Evolutionary conservation across 2,329 filamentous ascomycete species (phyloP).

Genomic region (Penicillium concentricum): DNA sequence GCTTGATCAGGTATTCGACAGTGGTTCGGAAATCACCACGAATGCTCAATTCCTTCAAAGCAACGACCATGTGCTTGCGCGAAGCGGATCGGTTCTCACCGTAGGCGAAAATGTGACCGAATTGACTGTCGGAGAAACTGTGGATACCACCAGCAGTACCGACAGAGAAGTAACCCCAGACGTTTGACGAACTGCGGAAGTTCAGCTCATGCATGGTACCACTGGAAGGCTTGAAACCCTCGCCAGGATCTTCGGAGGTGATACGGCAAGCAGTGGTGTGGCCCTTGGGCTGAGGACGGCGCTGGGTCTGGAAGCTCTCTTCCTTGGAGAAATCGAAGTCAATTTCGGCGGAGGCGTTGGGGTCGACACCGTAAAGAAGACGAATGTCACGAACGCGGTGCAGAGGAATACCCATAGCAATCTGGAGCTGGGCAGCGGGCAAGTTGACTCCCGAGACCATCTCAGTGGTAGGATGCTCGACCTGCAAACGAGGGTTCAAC

Average conservation of each 20-base stretch:
- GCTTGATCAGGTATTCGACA: conserved; percentile 97
- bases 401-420: conserved; percentile 96
- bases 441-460: conserved; percentile 99
- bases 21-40: conserved; percentile 98
- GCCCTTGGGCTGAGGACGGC: conserved; percentile 87
- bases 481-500: conserved; percentile 96
- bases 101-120: conserved; percentile 98
- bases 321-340: conserved; percentile 95
- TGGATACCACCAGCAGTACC: conserved; percentile 95
- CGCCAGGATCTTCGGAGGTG: conserved; percentile 96
- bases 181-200: conserved; percentile 97
- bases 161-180: conserved; percentile 99
- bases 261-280: conserved; percentile 99
- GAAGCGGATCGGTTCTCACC: conserved; percentile 96
- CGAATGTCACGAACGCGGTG: conserved; percentile 96
- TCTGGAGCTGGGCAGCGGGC: conserved; percentile 94
- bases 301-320: conserved; percentile 78
- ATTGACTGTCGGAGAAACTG: conserved; percentile 98
- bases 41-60: conserved; percentile 97
- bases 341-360: conserved; percentile 79
- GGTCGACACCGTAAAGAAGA: conserved; percentile 91
- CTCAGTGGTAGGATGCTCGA: conserved; percentile 98
- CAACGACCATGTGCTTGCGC: conserved; percentile 98
- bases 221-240: conserved; percentile 99
- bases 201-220: conserved; percentile 99